phyloP scores from a whole-genome alignment of 2,329 filamentous ascomycete genomes.

The Arthrocladium fulminans region DNA sequence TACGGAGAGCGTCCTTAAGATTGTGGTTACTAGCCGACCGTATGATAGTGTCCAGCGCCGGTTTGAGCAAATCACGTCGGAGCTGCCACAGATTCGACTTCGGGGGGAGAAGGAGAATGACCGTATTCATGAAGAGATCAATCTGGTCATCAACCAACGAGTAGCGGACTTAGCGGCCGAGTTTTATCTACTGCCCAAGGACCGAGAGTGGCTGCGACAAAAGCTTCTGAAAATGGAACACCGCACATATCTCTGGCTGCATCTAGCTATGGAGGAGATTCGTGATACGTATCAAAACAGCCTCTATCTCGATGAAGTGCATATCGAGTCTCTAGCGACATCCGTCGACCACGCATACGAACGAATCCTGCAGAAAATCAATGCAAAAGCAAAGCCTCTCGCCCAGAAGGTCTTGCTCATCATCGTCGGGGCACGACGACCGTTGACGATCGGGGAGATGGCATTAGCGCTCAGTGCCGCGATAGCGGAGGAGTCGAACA shows the following conservation, averaged over 20 bases:
- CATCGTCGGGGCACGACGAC: slow-evolving; percentile 13
- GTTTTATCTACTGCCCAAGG: background rate
- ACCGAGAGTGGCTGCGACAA: background rate
- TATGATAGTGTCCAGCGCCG: slow-evolving; percentile 24
- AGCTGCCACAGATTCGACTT: slow-evolving; percentile 12
- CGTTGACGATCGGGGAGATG: slow-evolving; percentile 14
- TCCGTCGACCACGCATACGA: slow-evolving; percentile 10
- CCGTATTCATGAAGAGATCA: slow-evolving; percentile 19
- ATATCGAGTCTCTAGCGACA: slow-evolving; percentile 5
- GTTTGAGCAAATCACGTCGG: slow-evolving; percentile 18
- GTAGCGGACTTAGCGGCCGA: slow-evolving; percentile 13
- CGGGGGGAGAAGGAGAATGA: slow-evolving; percentile 20
- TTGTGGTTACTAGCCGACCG: slow-evolving; percentile 26
- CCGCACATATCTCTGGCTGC: slow-evolving; percentile 27
- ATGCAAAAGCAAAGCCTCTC: background rate
- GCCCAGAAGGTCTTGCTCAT: slow-evolving; percentile 12
- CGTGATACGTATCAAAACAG: slow-evolving; percentile 8
- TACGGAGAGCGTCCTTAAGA: slow-evolving; percentile 15
- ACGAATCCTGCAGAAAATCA: slow-evolving; percentile 11
- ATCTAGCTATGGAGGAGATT: slow-evolving; percentile 21
- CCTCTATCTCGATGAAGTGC: slow-evolving; percentile 11
- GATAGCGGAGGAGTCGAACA: background rate
- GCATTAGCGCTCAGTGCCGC: slow-evolving; percentile 4
- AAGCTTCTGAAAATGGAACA: slow-evolving; percentile 20
- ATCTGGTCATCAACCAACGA: slow-evolving; percentile 16